phyloP scores from a whole-genome alignment of 2,329 filamentous ascomycete genomes.

The Tolypocladium tundrense region DNA sequence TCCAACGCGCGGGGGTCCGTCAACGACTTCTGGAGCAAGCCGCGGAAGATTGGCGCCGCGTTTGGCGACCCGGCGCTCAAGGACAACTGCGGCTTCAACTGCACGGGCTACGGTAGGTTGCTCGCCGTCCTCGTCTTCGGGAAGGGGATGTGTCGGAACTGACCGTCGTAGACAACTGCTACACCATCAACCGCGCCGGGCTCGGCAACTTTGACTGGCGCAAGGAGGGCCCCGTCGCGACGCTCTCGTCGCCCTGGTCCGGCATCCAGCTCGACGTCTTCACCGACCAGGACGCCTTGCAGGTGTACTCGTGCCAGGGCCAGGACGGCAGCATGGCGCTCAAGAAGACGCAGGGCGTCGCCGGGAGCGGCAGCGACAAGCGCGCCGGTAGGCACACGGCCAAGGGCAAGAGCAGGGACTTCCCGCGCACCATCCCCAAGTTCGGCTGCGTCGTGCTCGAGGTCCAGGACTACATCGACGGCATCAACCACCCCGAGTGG shows the following conservation, averaged over 20 bases:
- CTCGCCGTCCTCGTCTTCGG: not conserved
- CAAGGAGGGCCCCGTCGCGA: constrained; percentile 47
- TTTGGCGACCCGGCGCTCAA: constrained; percentile 50
- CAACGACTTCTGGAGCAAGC: constrained; percentile 72
- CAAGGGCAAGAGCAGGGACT: constrained; percentile 24
- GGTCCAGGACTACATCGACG: constrained; percentile 89
- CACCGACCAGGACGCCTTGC: constrained; percentile 77
- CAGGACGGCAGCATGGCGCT: constrained; percentile 62
- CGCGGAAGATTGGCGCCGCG: constrained; percentile 69
- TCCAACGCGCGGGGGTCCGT: constrained; percentile 56
- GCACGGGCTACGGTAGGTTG: constrained; percentile 68
- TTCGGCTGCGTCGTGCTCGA: constrained; percentile 87
- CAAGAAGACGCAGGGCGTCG: constrained; percentile 59
- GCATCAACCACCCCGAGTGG: constrained; percentile 88
- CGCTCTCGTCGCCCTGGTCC: constrained; percentile 61
- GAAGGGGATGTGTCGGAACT: not conserved
- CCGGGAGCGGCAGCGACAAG: constrained; percentile 15
- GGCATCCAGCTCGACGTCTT: constrained; percentile 77
- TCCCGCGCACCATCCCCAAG: constrained; percentile 55
- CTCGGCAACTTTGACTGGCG: constrained; percentile 54
- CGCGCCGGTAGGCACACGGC: constrained; percentile 11
- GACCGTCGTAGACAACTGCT: constrained; percentile 50
- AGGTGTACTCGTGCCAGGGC: constrained; percentile 75
- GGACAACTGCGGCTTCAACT: constrained; percentile 71
- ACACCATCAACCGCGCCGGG: constrained; percentile 52